Evolutionary conservation across 768 basidiomycete species (phyloP).

Genomic region (Amanita polypyramis): DNA sequence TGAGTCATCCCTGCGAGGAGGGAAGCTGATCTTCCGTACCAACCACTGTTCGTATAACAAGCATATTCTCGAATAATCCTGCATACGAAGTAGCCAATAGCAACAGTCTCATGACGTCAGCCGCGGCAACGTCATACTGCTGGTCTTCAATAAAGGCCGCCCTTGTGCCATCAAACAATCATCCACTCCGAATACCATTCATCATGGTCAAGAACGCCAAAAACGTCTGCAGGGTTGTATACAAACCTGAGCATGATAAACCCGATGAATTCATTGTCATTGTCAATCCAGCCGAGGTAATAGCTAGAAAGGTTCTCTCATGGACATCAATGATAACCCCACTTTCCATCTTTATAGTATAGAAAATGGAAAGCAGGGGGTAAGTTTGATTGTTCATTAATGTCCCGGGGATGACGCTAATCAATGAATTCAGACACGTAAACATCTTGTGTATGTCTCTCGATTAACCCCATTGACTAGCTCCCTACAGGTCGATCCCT

Average conservation of each 20-base stretch:
- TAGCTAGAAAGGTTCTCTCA: slow-evolving; percentile 10
- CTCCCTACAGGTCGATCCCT: slow-evolving; percentile 46
- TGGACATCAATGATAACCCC: neutral
- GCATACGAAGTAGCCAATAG: no score
- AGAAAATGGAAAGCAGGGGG: slow-evolving; percentile 78
- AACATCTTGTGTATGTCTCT: slow-evolving; percentile 17
- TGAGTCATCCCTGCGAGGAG: no score
- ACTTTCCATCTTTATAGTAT: slow-evolving; percentile 30
- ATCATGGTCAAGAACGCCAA: slow-evolving; percentile 36
- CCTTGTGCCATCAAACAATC: neutral
- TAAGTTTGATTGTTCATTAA: slow-evolving; percentile 23
- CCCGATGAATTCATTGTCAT: slow-evolving; percentile 67
- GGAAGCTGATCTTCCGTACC: no score
- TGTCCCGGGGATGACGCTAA: slow-evolving; percentile 8
- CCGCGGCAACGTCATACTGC: slow-evolving; percentile 1
- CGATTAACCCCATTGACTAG: slow-evolving; percentile 8
- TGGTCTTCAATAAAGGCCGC: neutral
- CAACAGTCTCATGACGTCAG: slow-evolving; percentile 21
- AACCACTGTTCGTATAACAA: no score
- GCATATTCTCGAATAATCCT: no score
- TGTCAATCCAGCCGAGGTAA: slow-evolving; percentile 55
- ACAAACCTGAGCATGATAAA: slow-evolving; percentile 65
- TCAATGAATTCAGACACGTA: slow-evolving; percentile 51
- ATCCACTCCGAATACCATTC: neutral
- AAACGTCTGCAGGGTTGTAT: slow-evolving; percentile 58